Evolutionary conservation across 2,329 filamentous ascomycete species (phyloP).

Genomic region (Dactylellina sp.): DNA sequence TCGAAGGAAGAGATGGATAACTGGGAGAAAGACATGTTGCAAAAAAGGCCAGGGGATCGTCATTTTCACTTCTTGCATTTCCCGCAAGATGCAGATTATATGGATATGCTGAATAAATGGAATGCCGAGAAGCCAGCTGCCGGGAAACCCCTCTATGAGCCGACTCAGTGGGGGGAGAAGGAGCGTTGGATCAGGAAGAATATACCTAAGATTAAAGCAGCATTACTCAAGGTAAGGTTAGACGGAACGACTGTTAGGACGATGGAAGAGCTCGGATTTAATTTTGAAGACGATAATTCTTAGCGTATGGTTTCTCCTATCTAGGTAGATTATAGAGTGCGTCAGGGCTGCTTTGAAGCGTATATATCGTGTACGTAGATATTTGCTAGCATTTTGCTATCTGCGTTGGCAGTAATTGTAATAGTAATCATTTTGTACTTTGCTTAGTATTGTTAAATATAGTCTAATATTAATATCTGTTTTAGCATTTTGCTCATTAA

Average conservation of each 20-base stretch:
- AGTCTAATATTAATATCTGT: too few relatives aligned
- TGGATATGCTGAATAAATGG: conserved; percentile 77
- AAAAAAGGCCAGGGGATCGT: conserved; percentile 66
- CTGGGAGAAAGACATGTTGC: conserved; percentile 76
- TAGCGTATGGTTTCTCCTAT: not conserved
- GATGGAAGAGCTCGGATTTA: conserved; percentile 78
- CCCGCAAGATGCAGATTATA: conserved; percentile 75
- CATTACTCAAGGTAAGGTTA: conserved; percentile 70
- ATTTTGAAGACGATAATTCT: conserved; percentile 65
- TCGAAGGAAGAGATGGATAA: conserved; percentile 72
- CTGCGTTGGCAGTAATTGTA: not conserved
- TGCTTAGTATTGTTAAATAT: too few relatives aligned
- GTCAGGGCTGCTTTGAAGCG: not conserved
- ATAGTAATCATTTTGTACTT: not conserved
- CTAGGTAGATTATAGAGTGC: not conserved
- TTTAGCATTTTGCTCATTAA: too few relatives aligned
- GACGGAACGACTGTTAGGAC: conserved; percentile 74
- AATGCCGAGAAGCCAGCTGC: conserved; percentile 65
- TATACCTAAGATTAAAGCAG: conserved; percentile 76
- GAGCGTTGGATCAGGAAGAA: conserved; percentile 78
- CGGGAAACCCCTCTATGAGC: conserved; percentile 70
- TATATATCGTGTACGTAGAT: not conserved
- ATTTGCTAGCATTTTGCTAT: not conserved
- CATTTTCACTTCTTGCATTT: conserved; percentile 68
- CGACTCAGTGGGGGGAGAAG: conserved; percentile 77